Percentiles rank a stretch among this genome's conserved stretches.
Conservation (phyloP, 805 yeast genomes). For the Ogataea populi-albae region DNA sequence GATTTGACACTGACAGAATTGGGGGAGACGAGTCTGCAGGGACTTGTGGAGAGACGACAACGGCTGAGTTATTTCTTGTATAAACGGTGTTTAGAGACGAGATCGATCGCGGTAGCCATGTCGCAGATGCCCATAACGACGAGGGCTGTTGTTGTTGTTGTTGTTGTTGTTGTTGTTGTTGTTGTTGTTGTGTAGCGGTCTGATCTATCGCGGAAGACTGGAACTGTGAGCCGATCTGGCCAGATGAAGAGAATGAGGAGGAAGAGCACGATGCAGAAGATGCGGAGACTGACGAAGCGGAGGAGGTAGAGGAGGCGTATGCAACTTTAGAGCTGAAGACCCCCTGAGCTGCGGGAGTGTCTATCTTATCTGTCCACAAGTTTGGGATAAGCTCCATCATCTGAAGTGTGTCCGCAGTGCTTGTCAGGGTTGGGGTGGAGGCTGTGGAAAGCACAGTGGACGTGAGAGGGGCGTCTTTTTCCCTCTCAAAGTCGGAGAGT, state of each 20-base stretch:
- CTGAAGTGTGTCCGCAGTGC: constrained; percentile 7
- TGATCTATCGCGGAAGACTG: background rate
- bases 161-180: constrained; percentile 6
- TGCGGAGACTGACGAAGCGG: background rate
- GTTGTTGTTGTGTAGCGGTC: constrained; percentile 1
- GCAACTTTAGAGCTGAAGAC: background rate
- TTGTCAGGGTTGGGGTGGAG: constrained; percentile 1
- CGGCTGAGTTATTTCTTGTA: background rate
- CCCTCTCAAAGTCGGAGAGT: constrained; percentile 8
- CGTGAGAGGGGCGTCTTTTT: constrained; percentile 3
- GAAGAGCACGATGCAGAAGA: constrained; percentile 1
- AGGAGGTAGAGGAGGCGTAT: constrained; percentile 1
- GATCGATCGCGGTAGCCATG: too few species aligned
- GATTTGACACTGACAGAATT: too few species aligned
- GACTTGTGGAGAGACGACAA: too few species aligned
- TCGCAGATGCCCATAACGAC: constrained; percentile 22
- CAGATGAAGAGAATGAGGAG: background rate
- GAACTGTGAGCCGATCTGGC: background rate
- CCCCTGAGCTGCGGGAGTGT: background rate
- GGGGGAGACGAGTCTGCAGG: too few species aligned
- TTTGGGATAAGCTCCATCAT: constrained; percentile 28
- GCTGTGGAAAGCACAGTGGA: constrained; percentile 1
- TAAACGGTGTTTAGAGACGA: background rate
- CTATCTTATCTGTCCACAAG: constrained; percentile 21
- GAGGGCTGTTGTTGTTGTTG: constrained; percentile 23